Evolutionary conservation across 345 rosid species (phyloP).

Genomic region (Syzygium oleosum): DNA sequence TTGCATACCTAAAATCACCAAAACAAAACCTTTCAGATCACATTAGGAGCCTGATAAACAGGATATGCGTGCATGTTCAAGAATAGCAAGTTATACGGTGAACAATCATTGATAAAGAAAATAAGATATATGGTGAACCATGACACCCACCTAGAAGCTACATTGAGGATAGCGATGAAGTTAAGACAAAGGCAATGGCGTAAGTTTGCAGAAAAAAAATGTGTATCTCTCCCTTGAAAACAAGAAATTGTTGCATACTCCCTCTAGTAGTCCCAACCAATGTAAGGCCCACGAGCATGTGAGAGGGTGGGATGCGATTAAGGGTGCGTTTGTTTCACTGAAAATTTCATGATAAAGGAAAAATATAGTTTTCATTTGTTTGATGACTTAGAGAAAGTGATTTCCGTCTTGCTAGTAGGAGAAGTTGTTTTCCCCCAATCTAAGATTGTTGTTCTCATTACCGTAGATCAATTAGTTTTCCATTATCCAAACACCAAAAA

Average conservation of each 20-base stretch:
- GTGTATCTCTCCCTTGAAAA: neutral
- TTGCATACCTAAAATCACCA: constrained; percentile 43
- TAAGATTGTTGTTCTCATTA: too few species aligned
- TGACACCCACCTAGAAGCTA: neutral
- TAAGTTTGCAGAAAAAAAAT: neutral
- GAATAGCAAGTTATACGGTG: neutral
- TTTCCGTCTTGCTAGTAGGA: too few species aligned
- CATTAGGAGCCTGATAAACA: neutral
- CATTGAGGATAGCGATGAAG: neutral
- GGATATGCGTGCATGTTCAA: neutral
- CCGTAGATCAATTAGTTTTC: too few species aligned
- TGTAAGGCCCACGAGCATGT: neutral
- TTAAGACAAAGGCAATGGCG: neutral
- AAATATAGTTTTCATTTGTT: too few species aligned
- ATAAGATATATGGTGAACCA: neutral
- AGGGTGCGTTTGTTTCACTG: too few species aligned
- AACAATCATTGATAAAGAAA: neutral
- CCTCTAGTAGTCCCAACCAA: neutral
- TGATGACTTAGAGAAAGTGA: too few species aligned
- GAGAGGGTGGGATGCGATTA: neutral
- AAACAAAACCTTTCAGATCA: neutral
- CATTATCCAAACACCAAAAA: too few species aligned
- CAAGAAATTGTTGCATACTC: neutral
- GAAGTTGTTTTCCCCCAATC: too few species aligned
- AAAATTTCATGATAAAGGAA: too few species aligned